phyloP scores from a whole-genome alignment of 176 grass and related monocot species.

The Calamus simplicifolius region DNA sequence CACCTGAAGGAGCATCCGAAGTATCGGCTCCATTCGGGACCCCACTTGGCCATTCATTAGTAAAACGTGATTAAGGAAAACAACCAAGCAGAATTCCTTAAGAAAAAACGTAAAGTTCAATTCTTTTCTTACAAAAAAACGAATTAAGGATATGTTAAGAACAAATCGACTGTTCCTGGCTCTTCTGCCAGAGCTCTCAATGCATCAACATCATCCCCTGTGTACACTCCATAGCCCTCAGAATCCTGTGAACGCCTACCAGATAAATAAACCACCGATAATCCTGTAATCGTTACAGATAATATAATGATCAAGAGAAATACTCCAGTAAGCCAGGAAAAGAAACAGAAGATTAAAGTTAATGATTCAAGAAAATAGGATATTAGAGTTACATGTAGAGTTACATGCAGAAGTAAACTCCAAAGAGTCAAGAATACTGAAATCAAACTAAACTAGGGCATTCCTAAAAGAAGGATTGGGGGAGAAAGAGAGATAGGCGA shows the following conservation, averaged over 20 bases:
- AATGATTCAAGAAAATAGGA: too few relatives aligned
- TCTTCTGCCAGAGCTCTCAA: slow-evolving; percentile 73
- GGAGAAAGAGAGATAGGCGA: neutral
- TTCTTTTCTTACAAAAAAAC: too few relatives aligned
- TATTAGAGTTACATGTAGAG: too few relatives aligned
- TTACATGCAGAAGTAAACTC: too few relatives aligned
- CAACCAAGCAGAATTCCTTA: neutral
- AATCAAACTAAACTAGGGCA: neutral
- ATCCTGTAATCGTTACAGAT: slow-evolving; percentile 30
- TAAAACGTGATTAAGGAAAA: slow-evolving; percentile 51
- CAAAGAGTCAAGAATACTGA: too few relatives aligned
- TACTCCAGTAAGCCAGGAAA: too few relatives aligned
- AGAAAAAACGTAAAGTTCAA: neutral
- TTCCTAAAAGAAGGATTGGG: too few relatives aligned
- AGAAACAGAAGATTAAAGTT: too few relatives aligned
- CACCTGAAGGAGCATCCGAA: slow-evolving; percentile 35
- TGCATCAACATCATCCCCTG: slow-evolving; percentile 73
- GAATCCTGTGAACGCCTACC: slow-evolving; percentile 36
- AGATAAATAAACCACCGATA: slow-evolving; percentile 75
- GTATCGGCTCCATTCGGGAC: slow-evolving; percentile 49
- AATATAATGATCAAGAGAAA: too few relatives aligned
- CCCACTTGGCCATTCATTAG: slow-evolving; percentile 90
- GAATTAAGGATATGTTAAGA: slow-evolving; percentile 85
- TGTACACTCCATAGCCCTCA: slow-evolving; percentile 42
- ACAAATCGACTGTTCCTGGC: slow-evolving; percentile 60